Evolutionary conservation across 148 eudicot genomes (phyloP).

Genomic region (Rhododendron mucronatum): DNA sequence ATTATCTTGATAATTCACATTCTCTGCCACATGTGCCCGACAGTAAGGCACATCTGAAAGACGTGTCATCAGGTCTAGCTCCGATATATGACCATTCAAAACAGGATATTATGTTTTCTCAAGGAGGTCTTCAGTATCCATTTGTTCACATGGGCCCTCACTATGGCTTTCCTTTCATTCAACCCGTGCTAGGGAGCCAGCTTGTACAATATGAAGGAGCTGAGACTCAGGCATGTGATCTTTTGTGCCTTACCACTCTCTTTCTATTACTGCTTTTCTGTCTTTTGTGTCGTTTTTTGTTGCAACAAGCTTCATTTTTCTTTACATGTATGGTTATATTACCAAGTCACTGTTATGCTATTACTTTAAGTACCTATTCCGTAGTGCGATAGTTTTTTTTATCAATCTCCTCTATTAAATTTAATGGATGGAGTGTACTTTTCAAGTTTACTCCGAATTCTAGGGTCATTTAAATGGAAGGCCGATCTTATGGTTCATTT

Average conservation of each 20-base stretch:
- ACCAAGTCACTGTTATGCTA: neutral
- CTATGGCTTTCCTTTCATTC: constrained; percentile 47
- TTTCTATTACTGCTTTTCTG: neutral
- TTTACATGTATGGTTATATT: neutral
- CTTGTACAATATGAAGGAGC: constrained; percentile 39
- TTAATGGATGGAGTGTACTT: neutral
- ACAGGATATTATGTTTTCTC: constrained; percentile 31
- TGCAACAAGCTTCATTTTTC: neutral
- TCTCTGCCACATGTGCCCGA: constrained; percentile 23
- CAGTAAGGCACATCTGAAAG: constrained; percentile 19
- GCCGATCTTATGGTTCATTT: neutral
- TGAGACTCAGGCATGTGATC: constrained; percentile 42
- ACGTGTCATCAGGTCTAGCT: constrained; percentile 18
- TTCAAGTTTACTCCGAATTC: neutral
- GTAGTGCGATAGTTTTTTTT: neutral
- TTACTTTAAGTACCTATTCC: neutral
- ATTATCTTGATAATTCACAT: constrained; percentile 21
- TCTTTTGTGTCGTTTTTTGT: neutral
- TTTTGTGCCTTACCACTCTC: neutral
- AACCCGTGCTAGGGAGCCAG: constrained; percentile 42
- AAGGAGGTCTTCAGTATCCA: constrained; percentile 46
- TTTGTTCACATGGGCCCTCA: constrained; percentile 40
- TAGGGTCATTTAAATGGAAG: neutral
- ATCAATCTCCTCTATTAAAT: neutral
- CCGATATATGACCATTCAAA: constrained; percentile 35